Conservation (phyloP, 1,284 basidiomycete species). For the Puccinia triticina region DNA sequence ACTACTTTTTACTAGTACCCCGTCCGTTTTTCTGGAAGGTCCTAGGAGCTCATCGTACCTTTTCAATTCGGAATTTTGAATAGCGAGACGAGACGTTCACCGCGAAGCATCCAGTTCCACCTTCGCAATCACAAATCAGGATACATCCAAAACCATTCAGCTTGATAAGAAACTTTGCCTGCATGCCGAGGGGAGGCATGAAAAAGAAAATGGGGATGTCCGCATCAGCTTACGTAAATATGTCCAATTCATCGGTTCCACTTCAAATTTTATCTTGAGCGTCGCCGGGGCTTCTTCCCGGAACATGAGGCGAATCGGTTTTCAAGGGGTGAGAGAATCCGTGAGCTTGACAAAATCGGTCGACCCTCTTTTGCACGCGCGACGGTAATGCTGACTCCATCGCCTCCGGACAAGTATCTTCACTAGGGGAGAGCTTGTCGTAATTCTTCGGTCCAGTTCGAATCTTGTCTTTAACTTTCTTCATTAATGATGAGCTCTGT, state of each 20-base stretch:
- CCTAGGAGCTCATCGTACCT: too few relatives aligned
- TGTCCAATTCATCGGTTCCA: neutral
- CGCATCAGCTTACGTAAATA: neutral
- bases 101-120: too few relatives aligned
- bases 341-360: conserved; percentile 12
- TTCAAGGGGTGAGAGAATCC: neutral
- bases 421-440: neutral
- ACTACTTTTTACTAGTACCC: too few relatives aligned
- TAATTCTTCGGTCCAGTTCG: neutral
- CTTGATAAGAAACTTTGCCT: too few relatives aligned
- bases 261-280: neutral
- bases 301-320: neutral
- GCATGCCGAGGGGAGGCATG: too few relatives aligned
- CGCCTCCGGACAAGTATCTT: neutral
- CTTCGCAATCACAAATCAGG: too few relatives aligned
- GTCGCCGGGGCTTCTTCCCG: neutral
- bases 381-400: neutral
- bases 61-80: too few relatives aligned
- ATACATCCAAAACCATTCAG: too few relatives aligned
- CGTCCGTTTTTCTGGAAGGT: too few relatives aligned
- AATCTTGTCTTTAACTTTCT: neutral
- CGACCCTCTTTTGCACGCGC: neutral
- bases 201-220: neutral
- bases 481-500: neutral
- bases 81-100: too few relatives aligned